A percentile compares a stretch with the other conserved stretches of the same genome.
These are phyloP conservation scores for Purshia tridentata DNA, from an alignment of 306 rosid genomes.

Conservation along the genomic window DNA sequence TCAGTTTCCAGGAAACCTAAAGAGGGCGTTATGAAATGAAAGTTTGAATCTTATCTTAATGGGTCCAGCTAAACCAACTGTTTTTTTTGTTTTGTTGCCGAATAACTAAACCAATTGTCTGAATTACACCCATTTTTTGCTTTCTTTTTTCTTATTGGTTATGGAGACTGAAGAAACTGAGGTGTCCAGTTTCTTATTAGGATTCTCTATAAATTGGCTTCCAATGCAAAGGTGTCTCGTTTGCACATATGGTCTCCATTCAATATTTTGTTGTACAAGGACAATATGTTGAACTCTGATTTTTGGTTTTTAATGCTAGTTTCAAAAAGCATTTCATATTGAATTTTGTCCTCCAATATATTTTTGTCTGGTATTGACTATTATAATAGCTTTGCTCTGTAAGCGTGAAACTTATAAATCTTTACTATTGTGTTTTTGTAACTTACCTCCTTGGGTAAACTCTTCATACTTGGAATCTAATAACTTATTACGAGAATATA, in stretches of 20 bases:
- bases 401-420: not conserved
- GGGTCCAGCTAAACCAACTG: constrained; percentile 7
- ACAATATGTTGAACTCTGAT: not conserved
- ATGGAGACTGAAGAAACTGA: not conserved
- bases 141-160: not conserved
- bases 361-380: not conserved
- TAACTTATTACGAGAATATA: not conserved
- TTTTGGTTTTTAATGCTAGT: not conserved
- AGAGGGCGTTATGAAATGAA: not conserved
- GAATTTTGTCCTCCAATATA: not conserved
- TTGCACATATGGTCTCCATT: not conserved
- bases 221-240: not conserved
- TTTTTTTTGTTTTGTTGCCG: not conserved
- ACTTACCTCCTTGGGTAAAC: not conserved
- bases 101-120: not conserved
- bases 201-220: not conserved
- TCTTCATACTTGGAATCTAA: not conserved
- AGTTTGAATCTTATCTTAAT: constrained; percentile 1
- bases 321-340: not conserved
- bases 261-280: not conserved
- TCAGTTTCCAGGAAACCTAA: not conserved
- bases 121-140: not conserved
- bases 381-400: not conserved
- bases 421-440: not conserved
- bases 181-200: not conserved